These are phyloP conservation scores for Golubevia sp. DNA, from an alignment of 1,284 basidiomycete genomes.

Conservation along the genomic window DNA sequence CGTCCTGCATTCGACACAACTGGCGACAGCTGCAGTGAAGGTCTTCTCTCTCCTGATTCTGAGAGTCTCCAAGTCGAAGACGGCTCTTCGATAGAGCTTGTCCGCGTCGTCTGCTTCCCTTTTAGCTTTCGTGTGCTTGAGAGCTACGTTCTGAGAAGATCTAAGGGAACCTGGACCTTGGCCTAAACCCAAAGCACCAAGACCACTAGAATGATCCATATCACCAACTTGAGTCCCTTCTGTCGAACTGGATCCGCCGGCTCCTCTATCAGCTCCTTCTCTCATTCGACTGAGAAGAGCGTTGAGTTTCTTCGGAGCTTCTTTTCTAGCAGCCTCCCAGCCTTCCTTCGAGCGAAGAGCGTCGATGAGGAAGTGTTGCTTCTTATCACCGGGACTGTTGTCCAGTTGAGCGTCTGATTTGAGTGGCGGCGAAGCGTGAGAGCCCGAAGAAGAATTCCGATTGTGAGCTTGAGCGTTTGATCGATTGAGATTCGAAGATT, in stretches of 20 bases:
- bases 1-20: constrained; percentile 41
- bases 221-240: background rate
- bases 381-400: constrained; percentile 17
- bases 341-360: constrained; percentile 45
- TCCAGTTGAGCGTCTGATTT: constrained; percentile 4
- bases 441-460: constrained; percentile 6
- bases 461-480: background rate
- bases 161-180: constrained; percentile 14
- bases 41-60: constrained; percentile 44
- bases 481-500: background rate
- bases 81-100: background rate
- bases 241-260: background rate
- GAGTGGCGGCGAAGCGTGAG: background rate
- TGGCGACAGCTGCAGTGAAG: constrained; percentile 42
- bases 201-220: background rate
- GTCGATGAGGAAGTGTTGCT: constrained; percentile 35
- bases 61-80: constrained; percentile 56
- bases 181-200: constrained; percentile 13
- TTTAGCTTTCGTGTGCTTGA: constrained; percentile 1
- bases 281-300: constrained; percentile 52
- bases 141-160: constrained; percentile 11
- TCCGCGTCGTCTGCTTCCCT: constrained; percentile 17
- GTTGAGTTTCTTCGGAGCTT: constrained; percentile 53
- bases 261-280: constrained; percentile 23
- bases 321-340: constrained; percentile 49